These are phyloP conservation scores for Scolecobasidium constrictum DNA, from an alignment of 2,329 filamentous ascomycete species.

Conservation along the genomic window DNA sequence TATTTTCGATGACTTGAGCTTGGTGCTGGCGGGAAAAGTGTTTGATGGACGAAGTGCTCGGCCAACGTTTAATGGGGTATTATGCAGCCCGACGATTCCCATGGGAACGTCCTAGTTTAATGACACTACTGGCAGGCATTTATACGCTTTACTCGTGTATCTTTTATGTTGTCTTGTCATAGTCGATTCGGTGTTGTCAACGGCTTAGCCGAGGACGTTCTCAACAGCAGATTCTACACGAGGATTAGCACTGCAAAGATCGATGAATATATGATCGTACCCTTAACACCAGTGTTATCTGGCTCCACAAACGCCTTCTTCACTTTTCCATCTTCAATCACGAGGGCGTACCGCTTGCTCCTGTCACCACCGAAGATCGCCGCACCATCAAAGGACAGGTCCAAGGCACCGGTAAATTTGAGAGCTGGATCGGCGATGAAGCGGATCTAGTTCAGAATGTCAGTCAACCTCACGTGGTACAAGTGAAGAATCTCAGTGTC, in stretches of 20 bases:
- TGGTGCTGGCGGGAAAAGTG: not conserved
- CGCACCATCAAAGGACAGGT: conserved; percentile 69
- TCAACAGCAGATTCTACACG: conserved; percentile 8
- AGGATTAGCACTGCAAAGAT: not conserved
- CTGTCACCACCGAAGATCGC: conserved; percentile 68
- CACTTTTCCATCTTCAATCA: conserved; percentile 77
- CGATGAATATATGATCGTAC: conserved; percentile 36
- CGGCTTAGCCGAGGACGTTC: conserved; percentile 8
- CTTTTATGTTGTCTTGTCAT: too few relatives aligned
- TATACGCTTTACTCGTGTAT: too few relatives aligned
- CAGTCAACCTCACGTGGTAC: not conserved
- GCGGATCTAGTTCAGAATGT: conserved; percentile 50
- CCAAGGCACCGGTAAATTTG: conserved; percentile 71
- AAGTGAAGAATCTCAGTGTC: too few relatives aligned
- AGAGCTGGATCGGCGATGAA: conserved; percentile 77
- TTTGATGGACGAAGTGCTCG: not conserved
- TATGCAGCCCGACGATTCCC: not conserved
- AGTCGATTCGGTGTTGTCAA: too few relatives aligned
- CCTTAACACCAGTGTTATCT: conserved; percentile 72
- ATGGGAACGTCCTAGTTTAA: not conserved
- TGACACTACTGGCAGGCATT: too few relatives aligned
- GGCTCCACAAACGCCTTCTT: conserved; percentile 73
- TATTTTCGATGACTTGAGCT: not conserved
- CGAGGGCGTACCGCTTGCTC: conserved; percentile 79
- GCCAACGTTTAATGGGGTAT: not conserved